Evolutionary conservation across 129 eudicot genomes (phyloP).

Genomic region (Escallonia herrerae): DNA sequence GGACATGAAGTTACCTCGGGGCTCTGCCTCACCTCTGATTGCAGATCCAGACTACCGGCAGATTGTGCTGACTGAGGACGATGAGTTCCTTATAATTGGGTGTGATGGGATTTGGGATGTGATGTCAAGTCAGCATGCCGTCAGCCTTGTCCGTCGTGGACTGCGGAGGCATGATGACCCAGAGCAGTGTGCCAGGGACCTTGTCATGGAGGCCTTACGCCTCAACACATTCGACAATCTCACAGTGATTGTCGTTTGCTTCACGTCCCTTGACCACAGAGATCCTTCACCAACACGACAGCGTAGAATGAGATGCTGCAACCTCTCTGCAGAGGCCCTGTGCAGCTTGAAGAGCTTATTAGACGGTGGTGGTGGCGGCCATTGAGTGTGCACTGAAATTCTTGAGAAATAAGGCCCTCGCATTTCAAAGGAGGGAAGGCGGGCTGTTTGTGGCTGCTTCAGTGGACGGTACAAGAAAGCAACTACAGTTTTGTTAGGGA

Average conservation of each 20-base stretch:
- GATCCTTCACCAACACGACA: constrained; percentile 31
- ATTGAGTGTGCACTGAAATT: constrained; percentile 13
- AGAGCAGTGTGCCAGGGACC: constrained; percentile 60
- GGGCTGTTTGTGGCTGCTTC: constrained; percentile 31
- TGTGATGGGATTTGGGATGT: constrained; percentile 80
- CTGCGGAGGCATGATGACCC: constrained; percentile 63
- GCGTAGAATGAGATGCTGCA: constrained; percentile 44
- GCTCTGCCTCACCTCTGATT: constrained; percentile 51
- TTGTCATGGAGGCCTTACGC: constrained; percentile 63
- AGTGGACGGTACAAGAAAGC: constrained; percentile 4
- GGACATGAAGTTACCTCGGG: constrained; percentile 73
- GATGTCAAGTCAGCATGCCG: constrained; percentile 70
- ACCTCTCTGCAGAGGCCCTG: constrained; percentile 64
- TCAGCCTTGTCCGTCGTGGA: constrained; percentile 54
- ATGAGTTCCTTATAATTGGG: constrained; percentile 54
- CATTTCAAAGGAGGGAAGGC: background rate
- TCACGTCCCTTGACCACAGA: constrained; percentile 35
- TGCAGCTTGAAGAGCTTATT: constrained; percentile 46
- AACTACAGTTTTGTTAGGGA: constrained; percentile 31
- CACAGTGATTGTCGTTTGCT: constrained; percentile 60
- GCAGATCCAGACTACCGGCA: constrained; percentile 61
- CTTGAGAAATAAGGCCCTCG: background rate
- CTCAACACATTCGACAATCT: constrained; percentile 65
- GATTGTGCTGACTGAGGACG: constrained; percentile 42
- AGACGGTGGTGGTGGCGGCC: constrained; percentile 27